A percentile compares a stretch with the other conserved stretches of the same genome.
Evolutionary conservation across 2,329 filamentous ascomycete species (phyloP).

Genomic region (Sordariomycetes sp.): DNA sequence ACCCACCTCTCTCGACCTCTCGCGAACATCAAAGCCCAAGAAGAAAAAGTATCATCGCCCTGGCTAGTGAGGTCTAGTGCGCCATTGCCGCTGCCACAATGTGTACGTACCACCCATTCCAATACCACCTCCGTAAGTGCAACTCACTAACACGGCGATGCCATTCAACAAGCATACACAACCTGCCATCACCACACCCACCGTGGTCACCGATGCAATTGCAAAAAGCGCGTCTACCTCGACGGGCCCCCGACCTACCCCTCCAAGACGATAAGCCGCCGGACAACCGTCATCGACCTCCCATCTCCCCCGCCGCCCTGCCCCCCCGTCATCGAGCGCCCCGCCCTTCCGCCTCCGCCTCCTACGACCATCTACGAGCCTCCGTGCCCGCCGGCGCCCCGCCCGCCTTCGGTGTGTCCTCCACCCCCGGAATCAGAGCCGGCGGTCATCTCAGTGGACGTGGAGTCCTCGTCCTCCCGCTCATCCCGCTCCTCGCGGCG

Average conservation of each 20-base stretch:
- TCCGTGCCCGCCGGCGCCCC: neutral
- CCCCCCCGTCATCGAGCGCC: slow-evolving; percentile 1
- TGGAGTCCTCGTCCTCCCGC: slow-evolving; percentile 6
- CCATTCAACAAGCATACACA: neutral
- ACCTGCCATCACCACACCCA: neutral
- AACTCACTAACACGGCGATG: neutral
- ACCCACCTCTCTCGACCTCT: neutral
- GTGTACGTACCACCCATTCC: neutral
- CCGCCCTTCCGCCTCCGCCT: neutral
- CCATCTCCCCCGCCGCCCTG: neutral
- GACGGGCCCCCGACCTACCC: slow-evolving; percentile 4
- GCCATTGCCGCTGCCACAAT: neutral
- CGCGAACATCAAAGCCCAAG: neutral
- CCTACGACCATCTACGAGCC: neutral
- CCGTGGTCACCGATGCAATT: neutral
- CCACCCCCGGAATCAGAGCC: neutral
- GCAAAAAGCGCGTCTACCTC: slow-evolving; percentile 4
- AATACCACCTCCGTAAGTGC: neutral
- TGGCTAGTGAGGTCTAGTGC: neutral
- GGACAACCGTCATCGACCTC: slow-evolving; percentile 1
- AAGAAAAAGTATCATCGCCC: neutral
- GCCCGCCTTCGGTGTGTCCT: neutral
- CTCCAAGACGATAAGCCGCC: slow-evolving; percentile 3
- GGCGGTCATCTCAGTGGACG: slow-evolving; percentile 4
- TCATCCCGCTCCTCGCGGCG: slow-evolving; percentile 6